These are phyloP conservation scores for Trypanosoma mega DNA, from an alignment of 208 protist species.

Conservation along the genomic window DNA sequence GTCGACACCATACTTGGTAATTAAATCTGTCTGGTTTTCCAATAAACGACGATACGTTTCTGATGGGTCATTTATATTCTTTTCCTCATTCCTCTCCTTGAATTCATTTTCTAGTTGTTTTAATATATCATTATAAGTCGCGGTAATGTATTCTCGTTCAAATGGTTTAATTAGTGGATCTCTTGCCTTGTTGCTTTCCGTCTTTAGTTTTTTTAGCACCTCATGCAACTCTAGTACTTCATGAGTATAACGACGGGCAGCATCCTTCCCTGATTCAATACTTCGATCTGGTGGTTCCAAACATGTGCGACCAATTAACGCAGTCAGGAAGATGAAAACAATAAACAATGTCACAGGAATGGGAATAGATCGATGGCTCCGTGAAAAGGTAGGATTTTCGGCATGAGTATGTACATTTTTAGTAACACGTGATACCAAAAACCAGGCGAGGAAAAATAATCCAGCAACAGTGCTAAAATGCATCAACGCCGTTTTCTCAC, in stretches of 20 bases:
- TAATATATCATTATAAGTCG: slow-evolving; percentile 35
- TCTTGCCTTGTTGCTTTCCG: slow-evolving; percentile 40
- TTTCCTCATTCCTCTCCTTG: slow-evolving; percentile 14
- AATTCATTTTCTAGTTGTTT: slow-evolving; percentile 44
- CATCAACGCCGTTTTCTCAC: slow-evolving; percentile 50
- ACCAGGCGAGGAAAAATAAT: slow-evolving; percentile 25
- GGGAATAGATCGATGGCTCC: slow-evolving; percentile 57
- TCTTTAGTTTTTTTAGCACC: slow-evolving; percentile 41
- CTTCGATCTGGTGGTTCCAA: slow-evolving; percentile 34
- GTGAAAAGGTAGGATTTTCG: not conserved
- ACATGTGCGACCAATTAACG: slow-evolving; percentile 36
- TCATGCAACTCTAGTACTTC: slow-evolving; percentile 69
- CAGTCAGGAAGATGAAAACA: slow-evolving; percentile 33
- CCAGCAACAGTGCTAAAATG: slow-evolving; percentile 24
- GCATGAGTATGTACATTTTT: slow-evolving; percentile 7
- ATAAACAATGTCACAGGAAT: slow-evolving; percentile 47
- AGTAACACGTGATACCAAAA: slow-evolving; percentile 31
- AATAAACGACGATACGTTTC: no score
- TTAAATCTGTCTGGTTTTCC: not conserved
- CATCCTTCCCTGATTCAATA: slow-evolving; percentile 41
- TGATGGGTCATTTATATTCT: not conserved
- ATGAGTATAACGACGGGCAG: slow-evolving; percentile 33
- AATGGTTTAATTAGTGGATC: slow-evolving; percentile 42
- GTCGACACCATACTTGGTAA: not conserved
- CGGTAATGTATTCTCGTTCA: slow-evolving; percentile 32